Base-by-base conservation (phyloP, 2,329 filamentous ascomycete species). In the Orbilia brochopaga region DNA sequence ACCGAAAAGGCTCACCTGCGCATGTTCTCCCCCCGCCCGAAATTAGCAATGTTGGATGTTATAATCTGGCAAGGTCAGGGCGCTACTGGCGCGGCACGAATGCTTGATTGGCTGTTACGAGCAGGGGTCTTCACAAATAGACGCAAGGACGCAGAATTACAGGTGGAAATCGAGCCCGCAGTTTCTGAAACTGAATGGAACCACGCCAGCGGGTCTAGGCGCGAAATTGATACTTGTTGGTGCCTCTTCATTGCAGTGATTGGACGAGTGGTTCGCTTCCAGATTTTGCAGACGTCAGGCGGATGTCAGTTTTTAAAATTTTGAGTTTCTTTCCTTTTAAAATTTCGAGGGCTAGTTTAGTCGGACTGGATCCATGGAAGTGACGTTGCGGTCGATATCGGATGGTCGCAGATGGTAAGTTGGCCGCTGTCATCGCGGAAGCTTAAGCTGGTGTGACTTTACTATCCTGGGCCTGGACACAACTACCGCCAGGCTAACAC, bases 111-210 rank as follows among this genome's bases (percentile, higher is more conserved):
- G 44, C 40, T 17, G 10, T 57, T 4, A 27, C 35, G 37, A 19
- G 46, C n/a, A 17, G 19, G 46, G 52, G 40, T 10, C 15, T 15
- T n/a, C 52, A 57, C 46, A 69, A 59, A 53, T 60, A 56, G 57
- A 58, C 40, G 52, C 57, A 67, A 67, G 56, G 51, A 55, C 27
- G 21, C 27, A 42, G 50, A 19, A 37, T 4, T 2, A 17, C 21
- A 13, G 40, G 19, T 24, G 51, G 17, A 50, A 53, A 19, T 57
- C 57, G 42, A 58, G 65, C 52, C 65, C 58, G 42, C 61, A 65
- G 42, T 8, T 56, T 40, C 23, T 69, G 64, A 69, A 69, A 69
- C 64, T 27, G 15, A 46, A 46, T 53, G 40, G 35, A 46, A 15
- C 50, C 37, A 24, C 21, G 24, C 50, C 13, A 4, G 13, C 13